phyloP scores from a whole-genome alignment of 148 eudicot genomes.

The Cornus suecica region DNA sequence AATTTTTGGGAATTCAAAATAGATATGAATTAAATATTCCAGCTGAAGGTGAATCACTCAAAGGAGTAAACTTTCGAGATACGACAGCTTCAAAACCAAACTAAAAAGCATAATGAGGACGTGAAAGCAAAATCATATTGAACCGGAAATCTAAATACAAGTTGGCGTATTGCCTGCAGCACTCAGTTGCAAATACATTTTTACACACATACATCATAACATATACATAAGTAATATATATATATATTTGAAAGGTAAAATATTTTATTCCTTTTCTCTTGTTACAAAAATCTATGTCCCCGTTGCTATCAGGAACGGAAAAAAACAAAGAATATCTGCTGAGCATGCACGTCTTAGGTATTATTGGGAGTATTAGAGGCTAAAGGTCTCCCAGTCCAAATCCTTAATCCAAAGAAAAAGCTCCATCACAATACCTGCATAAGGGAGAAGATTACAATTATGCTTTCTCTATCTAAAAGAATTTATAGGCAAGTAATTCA shows the following conservation, averaged over 20 bases:
- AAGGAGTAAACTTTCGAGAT: too few species aligned
- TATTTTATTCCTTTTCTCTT: not conserved
- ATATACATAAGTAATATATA: not conserved
- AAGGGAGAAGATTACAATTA: not conserved
- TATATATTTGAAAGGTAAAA: too few species aligned
- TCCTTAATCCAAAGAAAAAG: constrained; percentile 61
- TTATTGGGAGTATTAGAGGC: constrained; percentile 2
- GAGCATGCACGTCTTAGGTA: not conserved
- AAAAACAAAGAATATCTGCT: not conserved
- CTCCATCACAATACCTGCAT: constrained; percentile 68
- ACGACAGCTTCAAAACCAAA: too few species aligned
- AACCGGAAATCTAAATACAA: not conserved
- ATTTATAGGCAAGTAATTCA: not conserved
- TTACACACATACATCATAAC: not conserved
- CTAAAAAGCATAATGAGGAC: too few species aligned
- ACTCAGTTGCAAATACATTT: not conserved
- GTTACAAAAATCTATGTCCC: not conserved
- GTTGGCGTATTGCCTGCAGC: not conserved
- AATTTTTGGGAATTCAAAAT: too few species aligned
- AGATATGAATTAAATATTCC: too few species aligned
- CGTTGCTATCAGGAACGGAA: not conserved
- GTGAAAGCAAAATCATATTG: not conserved
- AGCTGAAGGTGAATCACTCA: too few species aligned
- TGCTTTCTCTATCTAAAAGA: not conserved
- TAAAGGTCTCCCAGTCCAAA: constrained; percentile 33